Percentiles rank a stretch among this genome's conserved stretches.
phyloP scores from a whole-genome alignment of 2,329 filamentous ascomycete genomes.

The Coccinonectria pachysandricola region DNA sequence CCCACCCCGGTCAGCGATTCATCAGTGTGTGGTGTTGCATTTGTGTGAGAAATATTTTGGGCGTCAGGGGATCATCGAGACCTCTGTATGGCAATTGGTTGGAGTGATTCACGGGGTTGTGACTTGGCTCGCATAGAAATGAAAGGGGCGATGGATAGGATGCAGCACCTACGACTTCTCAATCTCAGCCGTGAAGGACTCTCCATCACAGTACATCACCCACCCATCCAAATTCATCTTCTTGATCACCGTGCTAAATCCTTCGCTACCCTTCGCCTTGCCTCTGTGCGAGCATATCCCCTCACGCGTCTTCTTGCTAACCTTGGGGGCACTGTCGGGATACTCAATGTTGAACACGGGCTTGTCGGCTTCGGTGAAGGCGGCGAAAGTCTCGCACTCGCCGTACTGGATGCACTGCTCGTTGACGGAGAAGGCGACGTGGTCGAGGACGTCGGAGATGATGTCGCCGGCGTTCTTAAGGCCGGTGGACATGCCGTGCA shows the following conservation, averaged over 20 bases:
- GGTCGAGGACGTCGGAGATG: constrained; percentile 34
- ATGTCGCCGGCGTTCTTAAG: constrained; percentile 60
- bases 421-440: constrained; percentile 58
- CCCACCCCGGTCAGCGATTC: too few relatives aligned
- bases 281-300: constrained; percentile 32
- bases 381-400: constrained; percentile 48
- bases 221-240: constrained; percentile 53
- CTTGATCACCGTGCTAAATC: constrained; percentile 57
- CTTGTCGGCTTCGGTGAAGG: constrained; percentile 50
- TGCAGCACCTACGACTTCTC: too few relatives aligned
- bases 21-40: too few relatives aligned
- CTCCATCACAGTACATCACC: constrained; percentile 44
- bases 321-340: constrained; percentile 36
- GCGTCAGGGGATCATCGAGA: too few relatives aligned
- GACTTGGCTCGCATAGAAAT: too few relatives aligned
- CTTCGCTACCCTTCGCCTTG: constrained; percentile 29
- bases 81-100: too few relatives aligned
- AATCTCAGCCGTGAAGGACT: constrained; percentile 17
- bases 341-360: constrained; percentile 69
- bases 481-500: constrained; percentile 48
- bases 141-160: too few relatives aligned
- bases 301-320: constrained; percentile 23
- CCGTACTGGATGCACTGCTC: constrained; percentile 54
- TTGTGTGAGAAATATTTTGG: too few relatives aligned
- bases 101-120: too few relatives aligned